Evolutionary conservation across 768 basidiomycete genomes (phyloP).

Genomic region (Hysterangium stoloniferum): DNA sequence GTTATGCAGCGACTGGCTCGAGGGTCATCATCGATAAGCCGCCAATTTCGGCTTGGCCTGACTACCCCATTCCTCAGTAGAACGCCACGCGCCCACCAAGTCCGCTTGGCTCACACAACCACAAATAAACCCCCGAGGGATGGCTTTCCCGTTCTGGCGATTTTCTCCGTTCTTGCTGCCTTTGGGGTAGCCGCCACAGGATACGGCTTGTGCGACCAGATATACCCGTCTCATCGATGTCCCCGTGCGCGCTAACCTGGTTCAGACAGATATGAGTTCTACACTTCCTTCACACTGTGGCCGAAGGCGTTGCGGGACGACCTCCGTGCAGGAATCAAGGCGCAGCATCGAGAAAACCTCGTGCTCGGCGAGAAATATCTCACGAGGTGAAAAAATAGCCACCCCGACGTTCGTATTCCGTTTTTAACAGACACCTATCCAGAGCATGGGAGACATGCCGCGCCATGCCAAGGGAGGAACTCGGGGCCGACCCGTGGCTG

Average conservation of each 20-base stretch:
- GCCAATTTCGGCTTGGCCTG: too few relatives aligned
- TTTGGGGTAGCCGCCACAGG: slow-evolving; percentile 35
- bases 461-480: slow-evolving; percentile 29
- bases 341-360: slow-evolving; percentile 50
- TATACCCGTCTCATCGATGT: not conserved
- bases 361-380: slow-evolving; percentile 45
- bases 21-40: too few relatives aligned
- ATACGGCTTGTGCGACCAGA: slow-evolving; percentile 33
- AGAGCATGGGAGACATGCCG: slow-evolving; percentile 54
- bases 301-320: slow-evolving; percentile 55
- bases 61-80: too few relatives aligned
- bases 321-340: slow-evolving; percentile 56
- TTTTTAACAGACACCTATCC: slow-evolving; percentile 11
- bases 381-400: slow-evolving; percentile 39
- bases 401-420: not conserved
- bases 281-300: slow-evolving; percentile 54
- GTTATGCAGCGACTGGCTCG: too few relatives aligned
- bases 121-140: not conserved
- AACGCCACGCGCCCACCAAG: too few relatives aligned
- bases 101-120: too few relatives aligned
- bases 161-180: slow-evolving; percentile 31
- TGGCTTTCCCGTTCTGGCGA: slow-evolving; percentile 23
- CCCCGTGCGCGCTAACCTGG: not conserved
- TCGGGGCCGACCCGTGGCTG: slow-evolving; percentile 44
- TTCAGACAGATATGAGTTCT: slow-evolving; percentile 43